Percentiles rank a stretch among this genome's conserved stretches.
Evolutionary conservation across 2,329 filamentous ascomycete species (phyloP).

Genomic region (Ceratocystis cubensis): DNA sequence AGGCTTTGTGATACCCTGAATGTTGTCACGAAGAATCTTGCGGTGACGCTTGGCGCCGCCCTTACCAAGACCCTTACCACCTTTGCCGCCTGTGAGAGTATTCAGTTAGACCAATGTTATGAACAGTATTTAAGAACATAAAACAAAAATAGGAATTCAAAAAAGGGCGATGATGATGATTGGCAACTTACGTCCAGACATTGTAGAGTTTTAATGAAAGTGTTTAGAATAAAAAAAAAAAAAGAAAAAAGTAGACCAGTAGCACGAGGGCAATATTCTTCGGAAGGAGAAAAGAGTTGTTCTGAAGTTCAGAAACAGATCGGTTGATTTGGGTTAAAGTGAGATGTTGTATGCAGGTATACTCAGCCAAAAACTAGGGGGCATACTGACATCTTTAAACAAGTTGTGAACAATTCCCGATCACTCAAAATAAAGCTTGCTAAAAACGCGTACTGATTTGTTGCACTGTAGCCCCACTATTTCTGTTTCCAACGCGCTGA

Average conservation of each 20-base stretch:
- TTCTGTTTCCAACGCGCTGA: not conserved
- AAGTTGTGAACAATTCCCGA: slow-evolving; percentile 12
- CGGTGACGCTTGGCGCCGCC: slow-evolving; percentile 97
- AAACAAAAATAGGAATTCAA: not conserved
- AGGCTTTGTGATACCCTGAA: slow-evolving; percentile 98
- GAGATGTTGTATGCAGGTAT: not conserved
- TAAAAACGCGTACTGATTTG: slow-evolving; percentile 8
- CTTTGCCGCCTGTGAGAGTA: slow-evolving; percentile 60
- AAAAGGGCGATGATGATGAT: not conserved
- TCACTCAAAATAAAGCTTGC: slow-evolving; percentile 8
- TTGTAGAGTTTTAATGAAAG: slow-evolving; percentile 10
- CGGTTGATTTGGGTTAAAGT: not conserved
- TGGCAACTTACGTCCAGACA: slow-evolving; percentile 23
- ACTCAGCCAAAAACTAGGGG: not conserved
- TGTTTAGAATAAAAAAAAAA: not conserved
- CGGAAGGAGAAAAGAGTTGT: not conserved
- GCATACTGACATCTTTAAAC: slow-evolving; percentile 16
- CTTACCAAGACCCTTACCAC: slow-evolving; percentile 96
- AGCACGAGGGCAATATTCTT: not conserved
- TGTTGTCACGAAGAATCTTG: slow-evolving; percentile 99
- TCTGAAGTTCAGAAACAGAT: not conserved
- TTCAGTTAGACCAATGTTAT: not conserved
- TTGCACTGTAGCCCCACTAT: not conserved
- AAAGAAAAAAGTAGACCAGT: not conserved
- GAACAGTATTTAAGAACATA: not conserved